Conservation (phyloP, 371 early-diverging fungal species). For the Mortierella polycephala region DNA sequence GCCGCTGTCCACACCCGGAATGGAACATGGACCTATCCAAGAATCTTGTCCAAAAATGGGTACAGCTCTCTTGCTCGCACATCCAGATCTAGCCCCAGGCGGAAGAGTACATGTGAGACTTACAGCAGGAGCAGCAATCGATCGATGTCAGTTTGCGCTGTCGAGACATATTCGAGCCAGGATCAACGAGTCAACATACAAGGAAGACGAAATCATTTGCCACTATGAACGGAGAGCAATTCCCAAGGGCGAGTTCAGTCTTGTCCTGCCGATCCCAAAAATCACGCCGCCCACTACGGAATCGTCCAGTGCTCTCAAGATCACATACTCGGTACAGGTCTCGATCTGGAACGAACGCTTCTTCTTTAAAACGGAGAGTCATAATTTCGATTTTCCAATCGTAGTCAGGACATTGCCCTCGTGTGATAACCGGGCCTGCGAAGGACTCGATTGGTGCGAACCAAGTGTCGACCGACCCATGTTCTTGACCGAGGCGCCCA, state of each 20-base stretch:
- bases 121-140: slow-evolving; percentile 50
- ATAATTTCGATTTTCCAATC: slow-evolving; percentile 50
- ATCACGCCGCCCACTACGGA: slow-evolving; percentile 50
- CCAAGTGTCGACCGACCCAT: slow-evolving; percentile 51
- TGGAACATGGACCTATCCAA: slow-evolving; percentile 51
- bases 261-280: slow-evolving; percentile 49
- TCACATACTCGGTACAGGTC: slow-evolving; percentile 54
- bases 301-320: slow-evolving; percentile 47
- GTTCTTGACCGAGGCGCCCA: slow-evolving; percentile 47
- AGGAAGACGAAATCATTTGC: slow-evolving; percentile 52
- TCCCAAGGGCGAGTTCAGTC: slow-evolving; percentile 45
- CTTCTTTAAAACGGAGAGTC: slow-evolving; percentile 54
- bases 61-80: slow-evolving; percentile 42
- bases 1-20: slow-evolving; percentile 48
- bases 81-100: slow-evolving; percentile 50
- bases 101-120: slow-evolving; percentile 46
- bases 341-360: slow-evolving; percentile 55
- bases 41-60: slow-evolving; percentile 53
- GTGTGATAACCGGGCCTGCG: slow-evolving; percentile 49
- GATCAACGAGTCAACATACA: slow-evolving; percentile 48
- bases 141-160: slow-evolving; percentile 50
- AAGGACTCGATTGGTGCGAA: slow-evolving; percentile 54
- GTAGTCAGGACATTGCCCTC: slow-evolving; percentile 49
- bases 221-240: slow-evolving; percentile 51
- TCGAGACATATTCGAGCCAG: slow-evolving; percentile 52